phyloP scores from a whole-genome alignment of 2,329 filamentous ascomycete genomes.

The Fonsecaea multimorphosa region DNA sequence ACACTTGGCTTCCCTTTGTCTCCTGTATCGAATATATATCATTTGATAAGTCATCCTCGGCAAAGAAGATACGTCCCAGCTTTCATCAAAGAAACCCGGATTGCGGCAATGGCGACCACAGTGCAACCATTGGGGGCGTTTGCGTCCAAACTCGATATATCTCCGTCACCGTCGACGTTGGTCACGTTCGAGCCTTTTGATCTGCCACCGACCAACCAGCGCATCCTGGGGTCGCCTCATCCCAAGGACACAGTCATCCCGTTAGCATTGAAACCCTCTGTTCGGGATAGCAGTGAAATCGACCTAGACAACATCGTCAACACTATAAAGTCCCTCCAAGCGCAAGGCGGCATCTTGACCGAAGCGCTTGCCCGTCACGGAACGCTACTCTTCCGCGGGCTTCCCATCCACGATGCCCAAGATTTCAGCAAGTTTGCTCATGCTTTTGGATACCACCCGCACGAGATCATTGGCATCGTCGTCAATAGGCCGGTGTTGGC shows the following conservation, averaged over 20 bases:
- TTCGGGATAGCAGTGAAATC: constrained; percentile 31
- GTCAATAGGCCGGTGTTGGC: constrained; percentile 54
- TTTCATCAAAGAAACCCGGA: not conserved
- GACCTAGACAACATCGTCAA: constrained; percentile 47
- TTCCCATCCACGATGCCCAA: constrained; percentile 54
- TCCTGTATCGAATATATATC: not conserved
- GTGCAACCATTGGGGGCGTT: constrained; percentile 16
- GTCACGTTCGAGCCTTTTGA: constrained; percentile 49
- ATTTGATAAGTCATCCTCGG: not conserved
- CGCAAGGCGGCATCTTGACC: constrained; percentile 46
- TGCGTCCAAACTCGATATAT: constrained; percentile 38
- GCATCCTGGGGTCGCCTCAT: constrained; percentile 50
- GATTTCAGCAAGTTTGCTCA: constrained; percentile 59
- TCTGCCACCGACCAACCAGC: constrained; percentile 52
- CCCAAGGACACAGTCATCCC: constrained; percentile 48
- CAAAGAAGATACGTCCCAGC: not conserved
- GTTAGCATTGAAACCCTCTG: constrained; percentile 48
- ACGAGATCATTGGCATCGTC: constrained; percentile 60
- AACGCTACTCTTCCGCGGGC: constrained; percentile 54
- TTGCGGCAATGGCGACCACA: constrained; percentile 29
- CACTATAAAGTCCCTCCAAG: constrained; percentile 49
- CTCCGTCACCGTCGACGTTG: constrained; percentile 28
- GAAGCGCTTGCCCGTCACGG: constrained; percentile 54
- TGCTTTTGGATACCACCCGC: constrained; percentile 55
- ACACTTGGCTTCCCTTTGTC: not conserved